A percentile compares a stretch with the other conserved stretches of the same genome.
These are phyloP conservation scores for Phytophthora brassicae DNA, from an alignment of 352 stramenopile species.

Conservation along the genomic window DNA sequence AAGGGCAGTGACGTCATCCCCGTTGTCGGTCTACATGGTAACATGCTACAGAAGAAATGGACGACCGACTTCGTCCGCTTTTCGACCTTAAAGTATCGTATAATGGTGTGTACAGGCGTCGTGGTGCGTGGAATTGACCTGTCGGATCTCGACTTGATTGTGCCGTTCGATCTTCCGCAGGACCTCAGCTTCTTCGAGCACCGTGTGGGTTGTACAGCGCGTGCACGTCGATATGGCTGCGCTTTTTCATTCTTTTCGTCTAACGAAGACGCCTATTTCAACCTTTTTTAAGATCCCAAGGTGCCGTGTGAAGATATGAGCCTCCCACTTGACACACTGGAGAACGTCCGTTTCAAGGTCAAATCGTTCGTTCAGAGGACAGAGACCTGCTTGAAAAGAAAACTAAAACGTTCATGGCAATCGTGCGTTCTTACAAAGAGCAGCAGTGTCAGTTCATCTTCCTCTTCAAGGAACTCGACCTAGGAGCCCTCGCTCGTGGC, in stretches of 20 bases:
- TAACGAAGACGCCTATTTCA: conserved; percentile 97
- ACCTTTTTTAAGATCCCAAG: conserved; percentile 94
- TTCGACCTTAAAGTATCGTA: conserved; percentile 51
- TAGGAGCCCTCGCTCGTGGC: conserved; percentile 90
- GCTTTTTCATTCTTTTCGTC: conserved; percentile 96
- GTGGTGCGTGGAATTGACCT: conserved; percentile 98
- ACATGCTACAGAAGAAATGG: conserved; percentile 92
- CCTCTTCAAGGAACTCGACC: conserved; percentile 96
- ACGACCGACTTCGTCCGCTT: conserved; percentile 81
- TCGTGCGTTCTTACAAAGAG: conserved; percentile 99
- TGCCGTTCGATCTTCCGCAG: conserved; percentile 97
- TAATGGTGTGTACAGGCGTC: conserved; percentile 99
- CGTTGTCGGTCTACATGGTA: conserved; percentile 90
- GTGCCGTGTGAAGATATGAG: conserved; percentile 90
- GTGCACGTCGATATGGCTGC: conserved; percentile 91
- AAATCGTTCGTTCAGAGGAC: conserved; percentile 88
- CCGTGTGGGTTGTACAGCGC: conserved; percentile 96
- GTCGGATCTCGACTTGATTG: conserved; percentile 98
- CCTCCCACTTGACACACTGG: conserved; percentile 59
- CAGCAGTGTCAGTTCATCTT: conserved; percentile 99
- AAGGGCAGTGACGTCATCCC: conserved; percentile 38
- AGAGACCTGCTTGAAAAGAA: conserved; percentile 98
- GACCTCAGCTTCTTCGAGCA: conserved; percentile 99
- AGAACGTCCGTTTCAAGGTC: conserved; percentile 90
- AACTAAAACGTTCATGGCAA: conserved; percentile 98